phyloP scores from a whole-genome alignment of 129 eudicot species.

The Chrysanthemum seticuspe region DNA sequence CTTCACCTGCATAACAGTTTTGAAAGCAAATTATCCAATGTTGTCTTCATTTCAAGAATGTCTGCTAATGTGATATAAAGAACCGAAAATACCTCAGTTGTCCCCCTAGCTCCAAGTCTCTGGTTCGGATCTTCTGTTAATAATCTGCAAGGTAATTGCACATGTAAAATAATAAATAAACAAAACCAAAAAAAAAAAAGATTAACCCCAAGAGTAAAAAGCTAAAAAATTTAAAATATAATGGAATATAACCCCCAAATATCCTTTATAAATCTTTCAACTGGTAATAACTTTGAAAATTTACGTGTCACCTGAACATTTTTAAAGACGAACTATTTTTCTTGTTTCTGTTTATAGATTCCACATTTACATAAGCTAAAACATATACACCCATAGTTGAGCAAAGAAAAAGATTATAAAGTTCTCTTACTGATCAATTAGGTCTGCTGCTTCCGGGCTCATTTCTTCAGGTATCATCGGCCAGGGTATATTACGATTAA shows the following conservation, averaged over 20 bases:
- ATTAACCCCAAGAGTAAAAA: background rate
- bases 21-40: background rate
- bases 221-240: background rate
- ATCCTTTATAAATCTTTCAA: too few relatives aligned
- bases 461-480: slow-evolving; percentile 90
- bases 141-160: slow-evolving; percentile 49
- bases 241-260: too few relatives aligned
- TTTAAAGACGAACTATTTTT: slow-evolving; percentile 3
- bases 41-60: slow-evolving; percentile 7
- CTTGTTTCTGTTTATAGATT: background rate
- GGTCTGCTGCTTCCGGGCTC: slow-evolving; percentile 84
- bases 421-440: slow-evolving; percentile 77
- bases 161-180: background rate
- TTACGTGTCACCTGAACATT: background rate
- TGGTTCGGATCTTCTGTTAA: slow-evolving; percentile 95
- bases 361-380: too few relatives aligned
- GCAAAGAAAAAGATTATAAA: background rate
- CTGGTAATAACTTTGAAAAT: too few relatives aligned
- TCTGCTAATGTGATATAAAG: background rate
- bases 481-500: slow-evolving; percentile 96
- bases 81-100: slow-evolving; percentile 67
- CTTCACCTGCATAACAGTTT: slow-evolving; percentile 63
- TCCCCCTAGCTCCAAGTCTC: slow-evolving; percentile 97
- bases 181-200: background rate
- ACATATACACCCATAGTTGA: background rate